Base-by-base conservation (phyloP, 75 land plant species). In the Isoetes taiwanensis region DNA sequence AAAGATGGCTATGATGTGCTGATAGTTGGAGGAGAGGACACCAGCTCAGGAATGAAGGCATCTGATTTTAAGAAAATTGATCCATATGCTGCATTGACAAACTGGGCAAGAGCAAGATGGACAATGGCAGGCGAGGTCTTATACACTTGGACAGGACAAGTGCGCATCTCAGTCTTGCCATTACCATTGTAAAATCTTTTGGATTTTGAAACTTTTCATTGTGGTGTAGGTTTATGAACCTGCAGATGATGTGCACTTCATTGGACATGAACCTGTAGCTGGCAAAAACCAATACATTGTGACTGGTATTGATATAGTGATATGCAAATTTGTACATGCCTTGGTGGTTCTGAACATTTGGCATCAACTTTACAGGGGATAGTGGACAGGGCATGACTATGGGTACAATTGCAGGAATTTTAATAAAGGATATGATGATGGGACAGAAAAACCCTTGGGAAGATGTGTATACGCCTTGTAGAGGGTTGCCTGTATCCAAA, bases 91-190 rank as follows among this genome's bases (percentile, higher is more conserved):
- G 31, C 31, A 6, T 62, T 73, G 31, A 67, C 52, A 8, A 63
- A 50, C 32, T 63, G 76, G 74, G 31, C 67, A 14, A 57, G 75
- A 21, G 28, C 34, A 23, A 52, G 76, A 19, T 73, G 74, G 76
- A 40, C 62, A 8, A 37, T 26, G 26, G 75, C 74, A 21, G 62
- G 27, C 31, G 76, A 73, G 11, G 75, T 73, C 24, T 11, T 73
- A 33, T 70, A 69, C 19, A 56, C 28, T 17, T 70, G 76, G 76
- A 63, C 76, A 40, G 74, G 76, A 3, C 67, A 70, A 74, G 76
- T 58, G 52, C 6, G 37, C 57, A 8, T 25, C 12, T 10, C 12
- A 12, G 57, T 55, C 11, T 55, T 9, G 39, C 25, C 5, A 8
- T 6, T 8, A 9, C 30, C 3, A 55, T n/a, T n/a, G 12, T 23